phyloP scores from a whole-genome alignment of 2,329 filamentous ascomycete genomes.

The Epichloe bromicola region DNA sequence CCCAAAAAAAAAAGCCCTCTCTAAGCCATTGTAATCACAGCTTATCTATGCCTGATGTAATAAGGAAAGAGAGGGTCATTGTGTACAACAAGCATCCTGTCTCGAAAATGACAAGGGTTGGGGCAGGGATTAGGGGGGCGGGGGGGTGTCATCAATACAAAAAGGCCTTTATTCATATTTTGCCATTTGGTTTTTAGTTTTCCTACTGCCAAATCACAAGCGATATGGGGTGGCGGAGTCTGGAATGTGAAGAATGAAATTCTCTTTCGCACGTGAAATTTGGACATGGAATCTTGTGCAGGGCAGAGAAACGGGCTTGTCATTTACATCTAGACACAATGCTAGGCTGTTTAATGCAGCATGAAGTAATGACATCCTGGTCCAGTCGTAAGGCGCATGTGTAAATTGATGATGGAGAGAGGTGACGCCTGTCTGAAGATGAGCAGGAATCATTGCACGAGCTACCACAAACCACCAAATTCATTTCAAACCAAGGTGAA shows the following conservation, averaged over 20 bases:
- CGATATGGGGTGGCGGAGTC: background rate
- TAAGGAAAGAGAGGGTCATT: background rate
- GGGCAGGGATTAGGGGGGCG: background rate
- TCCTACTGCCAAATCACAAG: background rate
- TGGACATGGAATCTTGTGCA: slow-evolving; percentile 2
- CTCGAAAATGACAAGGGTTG: background rate
- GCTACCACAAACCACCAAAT: too few relatives aligned
- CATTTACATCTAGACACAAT: background rate
- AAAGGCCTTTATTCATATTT: slow-evolving; percentile 1
- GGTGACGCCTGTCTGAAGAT: too few relatives aligned
- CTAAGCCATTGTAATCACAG: background rate
- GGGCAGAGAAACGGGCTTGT: background rate
- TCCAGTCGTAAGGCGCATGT: background rate
- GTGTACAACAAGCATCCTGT: slow-evolving; percentile 6
- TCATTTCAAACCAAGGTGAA: too few relatives aligned
- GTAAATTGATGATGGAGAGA: too few relatives aligned
- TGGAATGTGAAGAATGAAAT: background rate
- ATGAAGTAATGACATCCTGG: background rate
- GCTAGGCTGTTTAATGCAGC: background rate
- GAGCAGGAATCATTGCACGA: too few relatives aligned
- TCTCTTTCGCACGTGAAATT: background rate
- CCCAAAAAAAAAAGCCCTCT: background rate
- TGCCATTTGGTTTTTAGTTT: background rate
- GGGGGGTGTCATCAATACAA: background rate
- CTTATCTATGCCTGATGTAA: background rate